Percentiles rank a stretch among this genome's conserved stretches.
phyloP scores from a whole-genome alignment of 495 filamentous ascomycete genomes.

The Letharia columbiana region DNA sequence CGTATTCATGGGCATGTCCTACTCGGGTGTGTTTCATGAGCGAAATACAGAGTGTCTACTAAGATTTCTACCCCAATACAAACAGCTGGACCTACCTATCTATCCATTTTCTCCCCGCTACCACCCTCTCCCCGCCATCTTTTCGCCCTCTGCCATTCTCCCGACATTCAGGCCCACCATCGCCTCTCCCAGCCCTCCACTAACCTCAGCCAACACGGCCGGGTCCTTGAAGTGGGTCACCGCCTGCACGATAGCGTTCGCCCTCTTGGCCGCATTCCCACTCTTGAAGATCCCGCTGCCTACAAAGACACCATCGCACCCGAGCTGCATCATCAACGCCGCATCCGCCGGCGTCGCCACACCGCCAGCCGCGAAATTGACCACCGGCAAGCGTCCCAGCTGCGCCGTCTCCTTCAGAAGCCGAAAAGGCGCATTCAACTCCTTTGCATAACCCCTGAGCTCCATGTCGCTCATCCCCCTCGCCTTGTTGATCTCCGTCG shows the following conservation, averaged over 20 bases:
- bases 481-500: conserved; percentile 69
- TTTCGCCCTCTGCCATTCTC: conserved; percentile 63
- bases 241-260: conserved; percentile 89
- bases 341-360: conserved; percentile 95
- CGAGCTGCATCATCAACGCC: conserved; percentile 97
- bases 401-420: conserved; percentile 78
- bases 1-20: neutral
- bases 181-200: conserved; percentile 78
- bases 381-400: conserved; percentile 82
- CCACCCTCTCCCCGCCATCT: conserved; percentile 83
- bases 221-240: conserved; percentile 81
- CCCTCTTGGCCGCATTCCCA: conserved; percentile 77
- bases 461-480: conserved; percentile 61
- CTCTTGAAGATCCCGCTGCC: conserved; percentile 96
- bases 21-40: neutral
- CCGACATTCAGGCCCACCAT: conserved; percentile 90
- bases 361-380: conserved; percentile 98
- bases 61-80: neutral
- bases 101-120: conserved; percentile 32
- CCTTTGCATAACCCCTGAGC: conserved; percentile 68
- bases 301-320: conserved; percentile 96
- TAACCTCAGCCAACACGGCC: conserved; percentile 80
- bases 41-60: neutral
- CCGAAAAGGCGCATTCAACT: conserved; percentile 65
- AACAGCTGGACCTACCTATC: neutral